Percentiles rank a stretch among this genome's conserved stretches.
These are phyloP conservation scores for Sarcocystis neurona DNA, from an alignment of 169 alveolate species.

Conservation along the genomic window DNA sequence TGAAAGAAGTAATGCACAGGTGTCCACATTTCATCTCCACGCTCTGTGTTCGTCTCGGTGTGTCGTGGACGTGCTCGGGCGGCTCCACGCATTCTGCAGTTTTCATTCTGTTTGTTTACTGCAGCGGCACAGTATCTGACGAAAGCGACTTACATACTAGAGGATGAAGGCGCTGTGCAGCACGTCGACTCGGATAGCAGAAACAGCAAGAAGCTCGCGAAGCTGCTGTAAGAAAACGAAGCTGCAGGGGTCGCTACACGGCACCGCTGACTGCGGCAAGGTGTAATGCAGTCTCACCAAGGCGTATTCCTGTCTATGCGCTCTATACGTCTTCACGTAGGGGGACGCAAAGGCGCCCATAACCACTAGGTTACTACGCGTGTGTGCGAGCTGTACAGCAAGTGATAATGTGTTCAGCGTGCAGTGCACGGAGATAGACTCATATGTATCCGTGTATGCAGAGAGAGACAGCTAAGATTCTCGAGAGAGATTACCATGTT, in stretches of 20 bases:
- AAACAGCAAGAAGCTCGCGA: neutral
- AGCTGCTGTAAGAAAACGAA: slow-evolving; percentile 5
- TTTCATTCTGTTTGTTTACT: neutral
- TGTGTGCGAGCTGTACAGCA: too few species aligned
- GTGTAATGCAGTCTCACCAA: neutral
- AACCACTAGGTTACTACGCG: too few species aligned
- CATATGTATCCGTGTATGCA: too few species aligned
- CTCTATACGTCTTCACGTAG: neutral
- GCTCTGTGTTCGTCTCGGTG: neutral
- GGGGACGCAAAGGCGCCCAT: neutral
- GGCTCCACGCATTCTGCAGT: neutral
- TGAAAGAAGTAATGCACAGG: neutral
- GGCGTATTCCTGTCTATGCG: neutral
- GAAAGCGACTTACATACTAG: neutral
- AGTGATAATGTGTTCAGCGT: too few species aligned
- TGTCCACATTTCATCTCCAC: neutral
- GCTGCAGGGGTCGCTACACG: neutral
- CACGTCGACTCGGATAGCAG: slow-evolving; percentile 7
- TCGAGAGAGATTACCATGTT: too few species aligned
- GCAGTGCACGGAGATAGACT: too few species aligned
- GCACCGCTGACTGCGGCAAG: neutral
- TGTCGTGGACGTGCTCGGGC: neutral
- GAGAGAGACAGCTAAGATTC: too few species aligned
- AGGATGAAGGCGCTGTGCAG: neutral
- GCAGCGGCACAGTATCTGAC: slow-evolving; percentile 22